phyloP scores from a whole-genome alignment of 352 stramenopile genomes.

The Pythium apleroticum region DNA sequence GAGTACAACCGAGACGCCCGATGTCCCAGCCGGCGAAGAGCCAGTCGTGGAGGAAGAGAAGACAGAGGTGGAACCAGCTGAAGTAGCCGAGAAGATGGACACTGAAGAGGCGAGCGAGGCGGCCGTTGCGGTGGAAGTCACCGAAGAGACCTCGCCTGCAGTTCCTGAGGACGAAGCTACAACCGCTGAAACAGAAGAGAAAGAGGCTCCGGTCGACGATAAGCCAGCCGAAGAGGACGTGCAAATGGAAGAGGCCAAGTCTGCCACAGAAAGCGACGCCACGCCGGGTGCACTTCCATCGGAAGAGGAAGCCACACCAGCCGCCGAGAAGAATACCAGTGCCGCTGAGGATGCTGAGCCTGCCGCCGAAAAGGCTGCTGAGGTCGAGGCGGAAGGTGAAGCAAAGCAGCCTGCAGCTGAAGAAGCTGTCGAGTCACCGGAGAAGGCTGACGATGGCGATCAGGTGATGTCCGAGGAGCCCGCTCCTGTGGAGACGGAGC shows the following conservation, averaged over 20 bases:
- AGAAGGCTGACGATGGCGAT: conserved; percentile 9
- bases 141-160: neutral
- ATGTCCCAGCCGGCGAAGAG: neutral
- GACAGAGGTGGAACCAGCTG: neutral
- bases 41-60: neutral
- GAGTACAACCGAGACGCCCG: neutral
- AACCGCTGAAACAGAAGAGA: neutral
- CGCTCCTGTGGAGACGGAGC: neutral
- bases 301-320: neutral
- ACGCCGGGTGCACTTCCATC: neutral
- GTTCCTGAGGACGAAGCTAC: neutral
- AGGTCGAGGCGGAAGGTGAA: neutral
- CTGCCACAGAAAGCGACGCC: neutral
- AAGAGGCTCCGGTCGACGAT: neutral
- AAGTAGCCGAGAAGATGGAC: neutral
- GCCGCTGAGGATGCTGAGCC: neutral
- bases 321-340: neutral
- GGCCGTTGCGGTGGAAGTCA: neutral
- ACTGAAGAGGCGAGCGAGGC: neutral
- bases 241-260: neutral
- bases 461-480: conserved; percentile 3
- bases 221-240: neutral
- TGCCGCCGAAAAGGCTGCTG: neutral
- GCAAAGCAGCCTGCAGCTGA: neutral
- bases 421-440: neutral